Conservation (phyloP, 352 stramenopile genomes). For the Globisporangium paddicum region DNA sequence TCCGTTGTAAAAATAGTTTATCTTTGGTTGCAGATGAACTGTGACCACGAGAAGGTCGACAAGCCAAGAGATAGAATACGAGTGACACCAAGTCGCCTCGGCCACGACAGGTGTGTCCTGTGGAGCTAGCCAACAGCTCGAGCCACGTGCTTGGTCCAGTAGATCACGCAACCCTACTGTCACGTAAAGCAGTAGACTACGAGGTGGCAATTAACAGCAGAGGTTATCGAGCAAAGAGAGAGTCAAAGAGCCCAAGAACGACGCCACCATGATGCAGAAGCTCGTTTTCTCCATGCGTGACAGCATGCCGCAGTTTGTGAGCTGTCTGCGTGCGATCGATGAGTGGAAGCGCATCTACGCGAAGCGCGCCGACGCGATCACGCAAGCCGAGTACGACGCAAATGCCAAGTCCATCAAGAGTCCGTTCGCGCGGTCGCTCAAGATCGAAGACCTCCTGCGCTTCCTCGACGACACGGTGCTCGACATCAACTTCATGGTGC, state of each 20-base stretch:
- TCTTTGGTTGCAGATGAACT: no score
- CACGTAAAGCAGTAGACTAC: not conserved
- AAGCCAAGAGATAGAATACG: no score
- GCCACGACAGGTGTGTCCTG: no score
- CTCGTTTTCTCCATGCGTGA: slow-evolving; percentile 63
- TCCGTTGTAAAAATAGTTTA: no score
- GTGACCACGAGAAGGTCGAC: no score
- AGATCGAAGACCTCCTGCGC: slow-evolving; percentile 55
- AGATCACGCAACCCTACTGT: not conserved
- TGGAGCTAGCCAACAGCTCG: no score
- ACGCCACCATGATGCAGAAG: slow-evolving; percentile 24
- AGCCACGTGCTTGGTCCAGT: no score
- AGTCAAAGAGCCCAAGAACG: not conserved
- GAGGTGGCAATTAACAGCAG: not conserved
- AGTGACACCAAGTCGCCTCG: no score
- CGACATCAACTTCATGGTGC: slow-evolving; percentile 83
- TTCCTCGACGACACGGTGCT: slow-evolving; percentile 72
- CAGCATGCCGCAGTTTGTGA: slow-evolving; percentile 81
- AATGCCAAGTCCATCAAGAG: slow-evolving; percentile 80
- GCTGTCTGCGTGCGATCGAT: slow-evolving; percentile 55
- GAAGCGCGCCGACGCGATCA: slow-evolving; percentile 46
- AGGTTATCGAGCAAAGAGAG: not conserved
- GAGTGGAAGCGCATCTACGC: slow-evolving; percentile 68
- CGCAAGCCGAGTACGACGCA: slow-evolving; percentile 53
- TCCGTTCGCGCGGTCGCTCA: slow-evolving; percentile 51